Evolutionary conservation across 2,329 filamentous ascomycete species (phyloP).

Genomic region (Shiraia sp.): DNA sequence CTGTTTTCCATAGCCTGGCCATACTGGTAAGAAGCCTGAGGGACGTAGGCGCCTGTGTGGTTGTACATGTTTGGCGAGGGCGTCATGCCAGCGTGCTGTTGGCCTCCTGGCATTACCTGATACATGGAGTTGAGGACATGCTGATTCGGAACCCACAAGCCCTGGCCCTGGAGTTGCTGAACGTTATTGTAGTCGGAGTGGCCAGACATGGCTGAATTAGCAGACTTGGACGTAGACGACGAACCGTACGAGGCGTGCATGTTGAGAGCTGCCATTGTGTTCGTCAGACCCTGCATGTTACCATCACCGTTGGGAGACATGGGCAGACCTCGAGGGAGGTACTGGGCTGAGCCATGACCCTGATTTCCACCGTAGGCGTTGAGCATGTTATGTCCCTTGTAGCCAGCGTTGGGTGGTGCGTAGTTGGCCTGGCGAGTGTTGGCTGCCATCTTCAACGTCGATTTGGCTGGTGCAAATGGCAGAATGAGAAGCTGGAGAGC

Average conservation of each 20-base stretch:
- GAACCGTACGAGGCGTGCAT: conserved; percentile 41
- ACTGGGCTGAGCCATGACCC: conserved; percentile 35
- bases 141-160: conserved; percentile 44
- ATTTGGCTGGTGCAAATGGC: conserved; percentile 3
- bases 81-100: conserved; percentile 36
- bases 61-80: conserved; percentile 51
- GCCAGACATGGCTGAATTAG: conserved; percentile 34
- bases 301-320: conserved; percentile 37
- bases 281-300: conserved; percentile 38
- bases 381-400: conserved; percentile 40
- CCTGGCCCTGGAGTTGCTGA: conserved; percentile 41
- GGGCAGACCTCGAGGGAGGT: conserved; percentile 42
- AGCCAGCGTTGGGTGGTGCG: conserved; percentile 24
- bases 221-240: conserved; percentile 37
- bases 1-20: conserved; percentile 50
- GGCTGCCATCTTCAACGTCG: conserved; percentile 28
- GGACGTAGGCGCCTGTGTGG: conserved; percentile 49
- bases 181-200: conserved; percentile 41
- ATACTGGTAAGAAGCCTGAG: conserved; percentile 50
- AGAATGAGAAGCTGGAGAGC: conserved; percentile 1
- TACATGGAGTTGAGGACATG: conserved; percentile 41
- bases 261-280: conserved; percentile 42
- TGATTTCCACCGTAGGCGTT: conserved; percentile 34
- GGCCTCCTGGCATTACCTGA: conserved; percentile 37
- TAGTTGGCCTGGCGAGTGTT: conserved; percentile 39